phyloP scores from a whole-genome alignment of 129 eudicot genomes.

The Smallanthus sonchifolius region DNA sequence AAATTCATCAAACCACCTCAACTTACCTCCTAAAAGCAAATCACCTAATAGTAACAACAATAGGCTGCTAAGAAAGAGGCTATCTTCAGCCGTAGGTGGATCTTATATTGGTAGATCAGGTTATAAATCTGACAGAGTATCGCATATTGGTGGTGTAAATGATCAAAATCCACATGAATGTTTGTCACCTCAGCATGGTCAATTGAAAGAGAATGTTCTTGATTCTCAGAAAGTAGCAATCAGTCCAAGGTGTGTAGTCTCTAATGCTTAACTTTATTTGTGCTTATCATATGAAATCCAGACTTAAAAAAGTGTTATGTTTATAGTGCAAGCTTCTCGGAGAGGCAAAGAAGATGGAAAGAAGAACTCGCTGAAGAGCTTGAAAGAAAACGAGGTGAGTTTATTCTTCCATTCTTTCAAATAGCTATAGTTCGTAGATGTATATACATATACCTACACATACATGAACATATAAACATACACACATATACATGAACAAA shows the following conservation, averaged over 20 bases:
- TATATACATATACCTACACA: background rate
- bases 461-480: no score
- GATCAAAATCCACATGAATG: conserved; percentile 46
- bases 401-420: conserved; percentile 12
- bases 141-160: conserved; percentile 40
- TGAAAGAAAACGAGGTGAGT: conserved; percentile 80
- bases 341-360: conserved; percentile 87
- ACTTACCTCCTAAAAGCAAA: conserved; percentile 80
- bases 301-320: background rate
- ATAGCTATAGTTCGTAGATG: background rate
- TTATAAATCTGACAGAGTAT: conserved; percentile 37
- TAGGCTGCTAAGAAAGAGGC: conserved; percentile 57
- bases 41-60: conserved; percentile 40
- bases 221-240: conserved; percentile 48
- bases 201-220: conserved; percentile 41
- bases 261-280: background rate
- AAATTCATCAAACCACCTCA: conserved; percentile 42
- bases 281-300: background rate
- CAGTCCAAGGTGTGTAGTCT: conserved; percentile 63
- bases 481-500: background rate
- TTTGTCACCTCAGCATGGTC: conserved; percentile 41
- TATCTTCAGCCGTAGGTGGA: conserved; percentile 66
- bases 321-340: conserved; percentile 58
- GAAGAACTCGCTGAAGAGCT: conserved; percentile 94
- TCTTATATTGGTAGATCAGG: conserved; percentile 52